These are phyloP conservation scores for Fusarium mexicanum DNA, from an alignment of 2,329 filamentous ascomycete species.

Conservation along the genomic window DNA sequence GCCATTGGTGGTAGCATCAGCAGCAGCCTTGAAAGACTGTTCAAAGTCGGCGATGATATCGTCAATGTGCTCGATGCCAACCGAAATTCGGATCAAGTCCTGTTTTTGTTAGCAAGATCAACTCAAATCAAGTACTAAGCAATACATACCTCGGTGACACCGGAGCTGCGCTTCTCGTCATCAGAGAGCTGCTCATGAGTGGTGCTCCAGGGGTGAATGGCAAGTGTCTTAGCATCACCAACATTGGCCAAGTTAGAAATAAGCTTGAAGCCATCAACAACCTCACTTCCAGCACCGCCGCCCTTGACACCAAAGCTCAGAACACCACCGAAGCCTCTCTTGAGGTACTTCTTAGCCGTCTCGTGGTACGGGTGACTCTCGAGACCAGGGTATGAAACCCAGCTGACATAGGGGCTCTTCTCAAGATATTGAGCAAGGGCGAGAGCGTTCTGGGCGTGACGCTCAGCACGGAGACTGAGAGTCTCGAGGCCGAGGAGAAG, in stretches of 20 bases:
- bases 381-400: conserved; percentile 94
- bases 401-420: conserved; percentile 82
- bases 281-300: conserved; percentile 81
- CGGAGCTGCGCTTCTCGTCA: conserved; percentile 81
- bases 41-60: conserved; percentile 97
- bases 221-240: conserved; percentile 92
- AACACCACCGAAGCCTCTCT: conserved; percentile 86
- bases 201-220: conserved; percentile 94
- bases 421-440: conserved; percentile 85
- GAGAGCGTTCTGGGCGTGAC: conserved; percentile 86
- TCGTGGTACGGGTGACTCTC: conserved; percentile 82
- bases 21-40: conserved; percentile 79
- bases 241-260: conserved; percentile 97
- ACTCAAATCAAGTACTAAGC: background rate
- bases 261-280: conserved; percentile 94
- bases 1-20: conserved; percentile 54
- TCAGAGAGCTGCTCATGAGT: conserved; percentile 92
- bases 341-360: conserved; percentile 86
- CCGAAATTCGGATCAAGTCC: conserved; percentile 93
- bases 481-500: conserved; percentile 91
- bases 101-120: conserved; percentile 45
- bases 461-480: conserved; percentile 83
- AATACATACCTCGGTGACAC: conserved; percentile 76
- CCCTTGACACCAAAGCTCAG: conserved; percentile 95
- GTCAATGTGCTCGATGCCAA: conserved; percentile 96